Percentiles rank a stretch among this genome's conserved stretches.
These are phyloP conservation scores for Alternaria brassicicola DNA, from an alignment of 2,329 filamentous ascomycete genomes.

Conservation along the genomic window DNA sequence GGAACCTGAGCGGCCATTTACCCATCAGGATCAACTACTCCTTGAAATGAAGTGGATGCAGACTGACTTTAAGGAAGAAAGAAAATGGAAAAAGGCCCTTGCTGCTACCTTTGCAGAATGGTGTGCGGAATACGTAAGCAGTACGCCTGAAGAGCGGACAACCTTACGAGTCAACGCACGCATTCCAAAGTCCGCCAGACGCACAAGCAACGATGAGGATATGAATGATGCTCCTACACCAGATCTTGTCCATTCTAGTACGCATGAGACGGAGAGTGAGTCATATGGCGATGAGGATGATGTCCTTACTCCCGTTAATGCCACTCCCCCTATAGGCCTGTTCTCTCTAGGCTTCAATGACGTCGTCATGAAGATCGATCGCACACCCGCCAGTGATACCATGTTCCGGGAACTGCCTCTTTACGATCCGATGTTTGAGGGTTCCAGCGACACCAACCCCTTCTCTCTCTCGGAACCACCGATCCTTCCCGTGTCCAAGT, in stretches of 20 bases:
- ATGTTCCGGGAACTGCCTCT: constrained; percentile 81
- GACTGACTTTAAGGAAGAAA: constrained; percentile 91
- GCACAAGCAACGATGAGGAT: constrained; percentile 29
- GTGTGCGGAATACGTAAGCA: constrained; percentile 81
- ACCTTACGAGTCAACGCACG: constrained; percentile 70
- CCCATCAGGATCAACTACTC: constrained; percentile 85
- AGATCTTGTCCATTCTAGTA: constrained; percentile 46
- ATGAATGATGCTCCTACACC: constrained; percentile 50
- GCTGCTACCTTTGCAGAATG: constrained; percentile 81
- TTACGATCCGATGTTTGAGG: constrained; percentile 61
- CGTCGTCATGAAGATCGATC: constrained; percentile 77
- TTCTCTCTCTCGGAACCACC: constrained; percentile 53
- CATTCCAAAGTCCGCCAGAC: constrained; percentile 24
- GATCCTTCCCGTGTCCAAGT: constrained; percentile 86
- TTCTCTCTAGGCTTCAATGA: constrained; percentile 84
- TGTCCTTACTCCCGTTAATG: constrained; percentile 51
- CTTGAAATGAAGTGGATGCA: constrained; percentile 98
- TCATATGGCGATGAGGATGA: constrained; percentile 49
- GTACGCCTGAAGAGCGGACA: constrained; percentile 66
- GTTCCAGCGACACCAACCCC: constrained; percentile 39
- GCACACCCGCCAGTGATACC: constrained; percentile 75
- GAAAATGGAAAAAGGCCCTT: constrained; percentile 87
- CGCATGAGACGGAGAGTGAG: constrained; percentile 49
- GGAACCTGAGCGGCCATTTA: constrained; percentile 76
- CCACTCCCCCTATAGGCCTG: constrained; percentile 72